Evolutionary conservation across 75 land plant species (phyloP), one percentile per base, ranked within the genome.

Genomic region (Pinus albicaulis): DNA sequence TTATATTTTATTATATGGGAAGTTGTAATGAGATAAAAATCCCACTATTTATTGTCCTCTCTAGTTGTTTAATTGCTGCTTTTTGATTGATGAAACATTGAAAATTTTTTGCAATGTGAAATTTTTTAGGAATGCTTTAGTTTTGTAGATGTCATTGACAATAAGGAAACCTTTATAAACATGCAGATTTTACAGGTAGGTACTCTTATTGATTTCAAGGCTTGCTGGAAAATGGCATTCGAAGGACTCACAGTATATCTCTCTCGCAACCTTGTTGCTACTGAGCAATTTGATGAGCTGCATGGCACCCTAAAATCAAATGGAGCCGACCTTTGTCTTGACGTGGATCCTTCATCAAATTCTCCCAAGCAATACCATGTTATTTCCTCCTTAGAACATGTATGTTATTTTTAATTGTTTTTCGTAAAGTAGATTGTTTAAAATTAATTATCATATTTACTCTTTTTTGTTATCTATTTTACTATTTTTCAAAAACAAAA

Each of bases 191-290:
- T 10, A 48, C 53, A 10, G 53, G 12, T 10, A 48, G 53, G 11
- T 10, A 48, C 12, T 48, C 10, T 11, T 48, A 11, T 48, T 48
- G 53, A 2, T 48, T 48, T 48, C 53, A 48, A 10, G 53, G 53
- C 53, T 10, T 48, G 53, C 12, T 10, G 12, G 56, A 71, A 77
- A 63, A 86, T 82, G 80, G 62, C 89, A 12, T 93, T 95, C 72
- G 73, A 61, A 41, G 98, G 93, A 26, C 36, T 86, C 58, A 87
- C 86, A 53, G 98, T 93, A 34, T 91, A 84, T 87, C 86, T 95
- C 76, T 91, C 96, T 3, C 75, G 96, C 8, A 91, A 79, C 58
- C 86, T 90, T 15, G 90, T 95, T 31, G 79, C 98, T 7, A 89
- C 90, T 58, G 92, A 95, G 77, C 11, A 83, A 12, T 93, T 84